Evolutionary conservation across 352 stramenopile species (phyloP).

Genomic region (Phytophthora rubi): DNA sequence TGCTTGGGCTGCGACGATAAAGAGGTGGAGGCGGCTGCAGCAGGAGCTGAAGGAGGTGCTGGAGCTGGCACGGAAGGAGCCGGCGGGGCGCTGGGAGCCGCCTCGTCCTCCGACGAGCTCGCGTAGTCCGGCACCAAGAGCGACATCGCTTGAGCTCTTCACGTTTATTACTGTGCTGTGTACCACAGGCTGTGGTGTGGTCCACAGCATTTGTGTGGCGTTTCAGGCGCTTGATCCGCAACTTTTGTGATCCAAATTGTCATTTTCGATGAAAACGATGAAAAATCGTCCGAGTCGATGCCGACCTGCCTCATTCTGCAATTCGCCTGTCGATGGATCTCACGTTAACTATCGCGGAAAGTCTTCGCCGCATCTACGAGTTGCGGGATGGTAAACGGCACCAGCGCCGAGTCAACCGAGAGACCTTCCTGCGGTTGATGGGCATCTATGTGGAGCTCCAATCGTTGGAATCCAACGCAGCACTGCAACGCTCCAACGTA

Average conservation of each 20-base stretch:
- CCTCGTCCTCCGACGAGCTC: slow-evolving; percentile 63
- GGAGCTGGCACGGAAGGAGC: background rate
- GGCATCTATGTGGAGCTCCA: background rate
- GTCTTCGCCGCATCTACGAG: background rate
- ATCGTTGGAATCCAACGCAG: background rate
- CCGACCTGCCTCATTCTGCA: background rate
- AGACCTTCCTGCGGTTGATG: background rate
- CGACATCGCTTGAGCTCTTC: slow-evolving; percentile 39
- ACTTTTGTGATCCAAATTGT: background rate
- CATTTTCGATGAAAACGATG: too few relatives aligned
- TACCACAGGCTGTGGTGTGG: background rate
- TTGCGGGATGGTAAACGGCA: background rate
- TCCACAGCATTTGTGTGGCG: too few relatives aligned
- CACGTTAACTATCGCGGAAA: too few relatives aligned
- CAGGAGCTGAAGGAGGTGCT: background rate
- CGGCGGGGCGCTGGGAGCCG: background rate
- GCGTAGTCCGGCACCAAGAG: slow-evolving; percentile 64
- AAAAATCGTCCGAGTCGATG: too few relatives aligned
- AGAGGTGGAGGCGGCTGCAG: background rate
- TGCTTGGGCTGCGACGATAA: slow-evolving; percentile 5
- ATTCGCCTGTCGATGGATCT: background rate
- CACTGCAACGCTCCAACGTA: background rate
- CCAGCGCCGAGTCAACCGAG: background rate
- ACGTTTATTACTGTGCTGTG: background rate
- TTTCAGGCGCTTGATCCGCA: too few relatives aligned